Percentiles rank a stretch among this genome's conserved stretches.
Conservation (phyloP, 176 grass and related monocot species). For the Leersia perrieri region DNA sequence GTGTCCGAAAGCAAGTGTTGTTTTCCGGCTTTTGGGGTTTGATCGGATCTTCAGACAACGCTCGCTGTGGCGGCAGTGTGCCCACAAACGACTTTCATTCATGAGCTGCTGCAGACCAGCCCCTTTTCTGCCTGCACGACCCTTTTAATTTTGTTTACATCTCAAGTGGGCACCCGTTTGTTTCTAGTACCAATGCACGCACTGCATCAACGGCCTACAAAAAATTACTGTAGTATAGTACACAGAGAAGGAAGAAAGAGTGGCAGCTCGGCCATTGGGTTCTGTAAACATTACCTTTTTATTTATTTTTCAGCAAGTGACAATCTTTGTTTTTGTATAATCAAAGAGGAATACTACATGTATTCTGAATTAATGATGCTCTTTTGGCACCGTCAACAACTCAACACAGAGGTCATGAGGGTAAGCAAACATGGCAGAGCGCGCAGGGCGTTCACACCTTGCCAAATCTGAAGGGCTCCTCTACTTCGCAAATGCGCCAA, state of each 20-base stretch:
- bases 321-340: background rate
- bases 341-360: background rate
- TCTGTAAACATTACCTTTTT: background rate
- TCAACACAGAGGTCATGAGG: background rate
- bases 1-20: background rate
- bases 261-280: background rate
- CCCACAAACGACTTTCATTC: constrained; percentile 4
- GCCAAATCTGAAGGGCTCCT: background rate
- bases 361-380: background rate
- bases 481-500: background rate
- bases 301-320: background rate
- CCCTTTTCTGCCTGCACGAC: background rate
- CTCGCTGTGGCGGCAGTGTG: background rate
- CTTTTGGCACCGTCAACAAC: background rate
- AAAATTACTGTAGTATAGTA: no score
- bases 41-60: background rate
- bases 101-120: background rate
- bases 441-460: background rate
- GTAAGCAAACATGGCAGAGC: background rate
- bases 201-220: background rate
- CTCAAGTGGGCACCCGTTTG: background rate
- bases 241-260: background rate
- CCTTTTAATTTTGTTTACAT: constrained; percentile 14
- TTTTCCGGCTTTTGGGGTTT: background rate
- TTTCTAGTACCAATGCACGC: background rate